phyloP scores from a whole-genome alignment of 2,329 filamentous ascomycete species.

The Penicillium sp. region DNA sequence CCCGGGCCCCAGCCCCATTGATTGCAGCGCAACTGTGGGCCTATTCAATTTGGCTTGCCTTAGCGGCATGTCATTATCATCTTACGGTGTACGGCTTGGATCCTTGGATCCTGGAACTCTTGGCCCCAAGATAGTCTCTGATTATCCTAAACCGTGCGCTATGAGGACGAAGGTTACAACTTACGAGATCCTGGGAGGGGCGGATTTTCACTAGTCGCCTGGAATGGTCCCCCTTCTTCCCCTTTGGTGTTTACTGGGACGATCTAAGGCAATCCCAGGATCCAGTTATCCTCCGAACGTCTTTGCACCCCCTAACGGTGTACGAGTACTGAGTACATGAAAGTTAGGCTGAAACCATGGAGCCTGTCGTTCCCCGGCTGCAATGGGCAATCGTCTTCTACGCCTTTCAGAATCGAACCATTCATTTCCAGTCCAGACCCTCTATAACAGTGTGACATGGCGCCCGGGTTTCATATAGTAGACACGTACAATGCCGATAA shows the following conservation, averaged over 20 bases:
- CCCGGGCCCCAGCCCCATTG: constrained; percentile 4
- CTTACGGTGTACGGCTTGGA: constrained; percentile 22
- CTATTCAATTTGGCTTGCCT: constrained; percentile 20
- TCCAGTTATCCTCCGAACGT: constrained; percentile 8
- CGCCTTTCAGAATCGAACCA: constrained; percentile 8
- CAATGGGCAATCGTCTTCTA: constrained; percentile 6
- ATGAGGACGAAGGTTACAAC: background rate
- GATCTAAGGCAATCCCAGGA: constrained; percentile 2
- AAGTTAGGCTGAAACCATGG: constrained; percentile 9
- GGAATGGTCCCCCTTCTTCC: background rate
- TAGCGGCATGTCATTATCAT: constrained; percentile 24
- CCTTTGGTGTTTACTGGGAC: background rate
- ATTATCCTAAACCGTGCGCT: constrained; percentile 2
- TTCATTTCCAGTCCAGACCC: background rate
- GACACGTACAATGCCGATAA: background rate
- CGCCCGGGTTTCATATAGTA: constrained; percentile 1
- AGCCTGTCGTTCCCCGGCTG: constrained; percentile 14
- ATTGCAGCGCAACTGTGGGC: constrained; percentile 19
- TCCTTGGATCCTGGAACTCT: constrained; percentile 1
- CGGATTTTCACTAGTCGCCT: constrained; percentile 1
- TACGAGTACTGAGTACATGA: background rate
- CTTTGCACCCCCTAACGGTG: background rate
- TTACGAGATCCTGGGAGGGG: background rate
- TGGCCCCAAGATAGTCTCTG: background rate
- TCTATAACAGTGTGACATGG: constrained; percentile 10